A percentile compares a stretch with the other conserved stretches of the same genome.
Conservation (phyloP, 2,329 filamentous ascomycete species). For the Arthrinium phaeospermum region DNA sequence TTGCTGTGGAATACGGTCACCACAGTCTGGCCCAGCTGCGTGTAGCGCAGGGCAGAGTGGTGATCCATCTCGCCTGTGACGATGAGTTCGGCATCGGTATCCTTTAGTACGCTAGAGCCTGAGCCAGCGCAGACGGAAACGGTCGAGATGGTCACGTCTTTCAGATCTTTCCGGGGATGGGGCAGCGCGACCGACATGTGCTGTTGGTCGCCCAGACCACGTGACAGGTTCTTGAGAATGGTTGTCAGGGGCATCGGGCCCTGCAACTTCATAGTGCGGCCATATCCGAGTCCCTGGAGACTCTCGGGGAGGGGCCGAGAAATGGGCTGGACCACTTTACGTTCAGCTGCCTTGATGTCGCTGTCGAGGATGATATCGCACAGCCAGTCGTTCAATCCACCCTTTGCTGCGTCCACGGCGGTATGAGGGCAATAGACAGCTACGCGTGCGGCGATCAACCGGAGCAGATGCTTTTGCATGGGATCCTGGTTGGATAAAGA, state of each 20-base stretch:
- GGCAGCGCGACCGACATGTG: conserved; percentile 57
- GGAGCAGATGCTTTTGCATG: conserved; percentile 84
- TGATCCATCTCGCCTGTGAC: conserved; percentile 95
- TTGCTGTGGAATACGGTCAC: conserved; percentile 92
- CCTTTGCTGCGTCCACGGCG: conserved; percentile 84
- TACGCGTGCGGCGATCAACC: conserved; percentile 83
- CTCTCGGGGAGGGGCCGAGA: conserved; percentile 45
- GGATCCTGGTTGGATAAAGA: conserved; percentile 82
- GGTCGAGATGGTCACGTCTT: conserved; percentile 56
- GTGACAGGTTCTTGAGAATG: conserved; percentile 62
- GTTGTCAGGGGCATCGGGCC: conserved; percentile 45
- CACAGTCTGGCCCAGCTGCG: conserved; percentile 82
- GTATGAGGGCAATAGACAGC: conserved; percentile 97
- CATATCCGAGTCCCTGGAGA: conserved; percentile 58
- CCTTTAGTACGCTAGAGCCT: conserved; percentile 77
- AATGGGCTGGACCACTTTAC: conserved; percentile 53
- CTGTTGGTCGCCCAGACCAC: conserved; percentile 68
- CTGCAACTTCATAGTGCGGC: conserved; percentile 52
- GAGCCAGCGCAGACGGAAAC: conserved; percentile 91
- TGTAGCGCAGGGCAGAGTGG: conserved; percentile 86
- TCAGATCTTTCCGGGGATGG: conserved; percentile 53
- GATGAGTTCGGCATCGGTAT: conserved; percentile 75
- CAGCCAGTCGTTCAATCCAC: conserved; percentile 93
- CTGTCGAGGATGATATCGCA: conserved; percentile 78
- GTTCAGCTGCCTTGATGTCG: conserved; percentile 37